A percentile compares a stretch with the other conserved stretches of the same genome.
phyloP scores from a whole-genome alignment of 2,329 filamentous ascomycete genomes.

The Hypoxylon sp. region DNA sequence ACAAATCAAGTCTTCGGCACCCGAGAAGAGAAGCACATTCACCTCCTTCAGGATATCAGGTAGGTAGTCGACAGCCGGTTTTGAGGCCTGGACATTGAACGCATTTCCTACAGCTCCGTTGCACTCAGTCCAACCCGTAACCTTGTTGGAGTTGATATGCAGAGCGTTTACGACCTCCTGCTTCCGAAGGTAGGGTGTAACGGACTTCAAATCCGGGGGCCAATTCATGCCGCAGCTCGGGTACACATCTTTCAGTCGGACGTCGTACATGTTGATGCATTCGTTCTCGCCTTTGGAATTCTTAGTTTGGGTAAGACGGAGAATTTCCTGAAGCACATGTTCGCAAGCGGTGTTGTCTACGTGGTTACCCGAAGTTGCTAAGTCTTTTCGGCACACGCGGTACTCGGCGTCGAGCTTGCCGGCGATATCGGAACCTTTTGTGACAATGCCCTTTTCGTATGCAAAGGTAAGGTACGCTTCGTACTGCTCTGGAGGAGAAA shows the following conservation, averaged over 20 bases:
- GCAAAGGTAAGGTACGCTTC: slow-evolving; percentile 86
- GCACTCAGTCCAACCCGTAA: slow-evolving; percentile 93
- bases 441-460: slow-evolving; percentile 81
- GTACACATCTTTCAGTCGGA: slow-evolving; percentile 84
- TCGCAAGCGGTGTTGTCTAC: slow-evolving; percentile 84
- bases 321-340: slow-evolving; percentile 78
- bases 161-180: slow-evolving; percentile 84
- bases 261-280: slow-evolving; percentile 98
- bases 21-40: slow-evolving; percentile 89
- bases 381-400: slow-evolving; percentile 75
- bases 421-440: slow-evolving; percentile 75
- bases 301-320: slow-evolving; percentile 72
- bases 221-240: slow-evolving; percentile 97
- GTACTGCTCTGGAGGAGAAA: slow-evolving; percentile 91
- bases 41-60: slow-evolving; percentile 84
- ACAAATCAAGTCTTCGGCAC: slow-evolving; percentile 94
- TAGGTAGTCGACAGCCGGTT: slow-evolving; percentile 80
- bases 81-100: slow-evolving; percentile 80
- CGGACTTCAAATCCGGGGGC: slow-evolving; percentile 85
- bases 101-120: slow-evolving; percentile 80
- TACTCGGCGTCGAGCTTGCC: slow-evolving; percentile 78
- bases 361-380: slow-evolving; percentile 66
- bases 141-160: slow-evolving; percentile 85
- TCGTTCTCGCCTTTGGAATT: slow-evolving; percentile 66
- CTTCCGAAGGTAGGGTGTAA: slow-evolving; percentile 88